These are phyloP conservation scores for Sapria himalayana DNA, from an alignment of 345 rosid species.

Conservation along the genomic window DNA sequence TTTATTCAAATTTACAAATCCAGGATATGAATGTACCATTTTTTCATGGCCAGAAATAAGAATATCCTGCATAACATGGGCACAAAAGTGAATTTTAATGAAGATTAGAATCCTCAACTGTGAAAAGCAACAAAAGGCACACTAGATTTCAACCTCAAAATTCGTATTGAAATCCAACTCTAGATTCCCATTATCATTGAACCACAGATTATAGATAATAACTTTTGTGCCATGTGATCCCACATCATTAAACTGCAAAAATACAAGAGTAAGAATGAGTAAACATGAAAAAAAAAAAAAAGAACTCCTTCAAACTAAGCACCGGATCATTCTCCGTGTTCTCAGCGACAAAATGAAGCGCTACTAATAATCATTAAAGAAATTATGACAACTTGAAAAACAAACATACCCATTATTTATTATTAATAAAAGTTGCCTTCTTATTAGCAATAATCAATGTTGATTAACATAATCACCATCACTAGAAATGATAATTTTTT, in stretches of 20 bases:
- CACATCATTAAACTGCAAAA: slow-evolving; percentile 58
- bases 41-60: slow-evolving; percentile 40
- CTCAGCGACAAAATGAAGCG: too few relatives aligned
- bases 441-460: too few relatives aligned
- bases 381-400: too few relatives aligned
- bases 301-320: too few relatives aligned
- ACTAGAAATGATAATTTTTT: too few relatives aligned
- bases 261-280: neutral
- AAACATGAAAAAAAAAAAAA: neutral
- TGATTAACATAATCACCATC: too few relatives aligned
- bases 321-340: too few relatives aligned
- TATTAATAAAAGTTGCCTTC: too few relatives aligned
- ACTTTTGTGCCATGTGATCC: slow-evolving; percentile 78
- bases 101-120: too few relatives aligned
- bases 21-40: slow-evolving; percentile 16
- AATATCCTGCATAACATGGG: slow-evolving; percentile 37
- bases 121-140: slow-evolving; percentile 5
- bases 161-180: slow-evolving; percentile 66
- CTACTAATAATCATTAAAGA: too few relatives aligned
- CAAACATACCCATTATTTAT: too few relatives aligned
- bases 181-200: slow-evolving; percentile 30
- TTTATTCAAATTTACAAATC: slow-evolving; percentile 33
- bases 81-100: too few relatives aligned
- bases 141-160: slow-evolving; percentile 28
- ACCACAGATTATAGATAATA: slow-evolving; percentile 74